Evolutionary conservation across 1,139 yeast genomes (phyloP).

Genomic region (Yamadazyma blattariae): DNA sequence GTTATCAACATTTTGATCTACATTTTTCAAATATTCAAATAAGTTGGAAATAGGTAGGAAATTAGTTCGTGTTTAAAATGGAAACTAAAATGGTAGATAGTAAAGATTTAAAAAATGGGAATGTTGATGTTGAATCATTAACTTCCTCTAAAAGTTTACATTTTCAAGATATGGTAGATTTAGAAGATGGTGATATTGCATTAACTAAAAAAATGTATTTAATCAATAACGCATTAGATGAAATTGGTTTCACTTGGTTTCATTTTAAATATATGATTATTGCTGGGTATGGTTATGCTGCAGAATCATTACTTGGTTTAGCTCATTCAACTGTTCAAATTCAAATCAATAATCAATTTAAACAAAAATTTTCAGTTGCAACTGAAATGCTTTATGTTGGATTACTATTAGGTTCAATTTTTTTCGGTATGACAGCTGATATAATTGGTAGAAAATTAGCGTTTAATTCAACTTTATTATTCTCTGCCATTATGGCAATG

Average conservation of each 20-base stretch:
- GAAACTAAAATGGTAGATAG: too few species aligned
- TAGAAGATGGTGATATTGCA: slow-evolving; percentile 25
- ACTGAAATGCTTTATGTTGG: slow-evolving; percentile 28
- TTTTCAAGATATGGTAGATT: slow-evolving; percentile 16
- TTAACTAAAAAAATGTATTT: slow-evolving; percentile 35
- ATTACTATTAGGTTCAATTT: slow-evolving; percentile 48
- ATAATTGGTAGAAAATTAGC: slow-evolving; percentile 53
- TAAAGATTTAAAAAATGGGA: slow-evolving; percentile 4
- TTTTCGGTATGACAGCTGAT: slow-evolving; percentile 55
- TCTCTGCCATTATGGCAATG: slow-evolving; percentile 23
- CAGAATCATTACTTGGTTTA: slow-evolving; percentile 20
- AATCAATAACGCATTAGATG: slow-evolving; percentile 47
- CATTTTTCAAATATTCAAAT: too few species aligned
- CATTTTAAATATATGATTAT: slow-evolving; percentile 35
- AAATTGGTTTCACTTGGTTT: slow-evolving; percentile 51
- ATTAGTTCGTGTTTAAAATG: too few species aligned
- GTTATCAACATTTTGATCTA: too few species aligned
- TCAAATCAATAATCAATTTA: slow-evolving; percentile 28
- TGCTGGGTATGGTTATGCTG: slow-evolving; percentile 22
- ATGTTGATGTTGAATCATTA: slow-evolving; percentile 5
- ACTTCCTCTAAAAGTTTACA: background rate
- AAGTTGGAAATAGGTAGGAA: too few species aligned
- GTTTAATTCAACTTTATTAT: slow-evolving; percentile 37
- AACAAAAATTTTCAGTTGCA: slow-evolving; percentile 17
- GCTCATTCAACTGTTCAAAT: slow-evolving; percentile 43